Percentiles rank a stretch among this genome's conserved stretches.
phyloP scores from a whole-genome alignment of 441 rosid genomes.

The Erysimum cheiri region DNA sequence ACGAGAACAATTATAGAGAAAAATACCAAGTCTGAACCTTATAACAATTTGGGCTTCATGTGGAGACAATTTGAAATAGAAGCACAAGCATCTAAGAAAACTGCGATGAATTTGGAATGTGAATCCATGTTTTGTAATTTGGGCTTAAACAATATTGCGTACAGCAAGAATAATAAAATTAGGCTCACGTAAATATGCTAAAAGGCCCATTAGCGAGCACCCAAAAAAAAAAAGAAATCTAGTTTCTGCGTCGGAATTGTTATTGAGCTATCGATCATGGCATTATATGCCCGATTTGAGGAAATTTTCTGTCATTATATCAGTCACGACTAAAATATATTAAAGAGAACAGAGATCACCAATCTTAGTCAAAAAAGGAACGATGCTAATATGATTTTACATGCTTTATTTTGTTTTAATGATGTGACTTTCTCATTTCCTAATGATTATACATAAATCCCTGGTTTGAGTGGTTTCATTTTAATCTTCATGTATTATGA shows the following conservation, averaged over 20 bases:
- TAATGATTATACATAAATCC: background rate
- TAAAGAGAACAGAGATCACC: background rate
- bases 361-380: background rate
- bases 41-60: too few species aligned
- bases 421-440: background rate
- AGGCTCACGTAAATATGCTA: background rate
- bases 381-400: background rate
- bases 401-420: background rate
- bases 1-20: too few species aligned
- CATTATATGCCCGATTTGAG: background rate
- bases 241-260: background rate
- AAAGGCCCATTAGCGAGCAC: background rate
- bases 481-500: background rate
- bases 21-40: too few species aligned
- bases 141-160: background rate
- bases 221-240: too few species aligned
- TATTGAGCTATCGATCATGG: too few species aligned
- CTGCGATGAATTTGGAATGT: too few species aligned
- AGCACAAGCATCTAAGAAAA: too few species aligned
- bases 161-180: background rate
- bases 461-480: background rate
- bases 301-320: background rate
- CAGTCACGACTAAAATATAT: background rate
- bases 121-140: too few species aligned
- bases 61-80: background rate